Conservation (phyloP, 2,329 filamentous ascomycete species). For the Emmonsiellopsis sp. region DNA sequence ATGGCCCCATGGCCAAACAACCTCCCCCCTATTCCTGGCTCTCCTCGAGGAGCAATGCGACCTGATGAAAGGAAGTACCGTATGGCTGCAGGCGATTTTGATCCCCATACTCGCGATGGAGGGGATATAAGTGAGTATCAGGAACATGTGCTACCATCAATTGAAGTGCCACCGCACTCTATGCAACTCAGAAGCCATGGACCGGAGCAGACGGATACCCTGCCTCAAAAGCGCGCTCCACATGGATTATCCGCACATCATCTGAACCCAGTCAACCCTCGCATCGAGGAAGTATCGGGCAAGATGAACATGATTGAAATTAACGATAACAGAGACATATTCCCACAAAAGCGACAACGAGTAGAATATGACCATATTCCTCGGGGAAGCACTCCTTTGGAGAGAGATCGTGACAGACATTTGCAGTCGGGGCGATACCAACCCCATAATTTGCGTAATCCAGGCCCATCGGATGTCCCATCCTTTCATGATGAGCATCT, state of each 20-base stretch:
- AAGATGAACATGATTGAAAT: conserved; percentile 15
- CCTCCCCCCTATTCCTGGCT: neutral
- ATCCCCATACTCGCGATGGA: neutral
- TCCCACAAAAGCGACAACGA: conserved; percentile 24
- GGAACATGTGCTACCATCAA: conserved; percentile 25
- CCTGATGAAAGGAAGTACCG: neutral
- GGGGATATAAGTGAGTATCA: conserved; percentile 12
- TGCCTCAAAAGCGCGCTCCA: conserved; percentile 20
- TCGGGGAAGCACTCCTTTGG: neutral
- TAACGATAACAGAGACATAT: conserved; percentile 18
- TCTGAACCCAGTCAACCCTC: conserved; percentile 2
- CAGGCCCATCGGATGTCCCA: conserved; percentile 3
- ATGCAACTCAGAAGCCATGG: conserved; percentile 17
- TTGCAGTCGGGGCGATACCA: neutral
- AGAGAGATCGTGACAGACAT: neutral
- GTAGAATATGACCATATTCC: conserved; percentile 17
- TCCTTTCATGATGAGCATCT: conserved; percentile 9
- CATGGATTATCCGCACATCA: conserved; percentile 15
- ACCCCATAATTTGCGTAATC: neutral
- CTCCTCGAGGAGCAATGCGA: neutral
- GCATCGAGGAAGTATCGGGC: conserved; percentile 16
- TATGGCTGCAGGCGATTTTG: neutral
- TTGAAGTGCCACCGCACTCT: conserved; percentile 20
- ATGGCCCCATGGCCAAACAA: neutral
- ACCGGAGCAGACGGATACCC: conserved; percentile 17